Evolutionary conservation across 306 rosid genomes (phyloP).

Genomic region (Trichosanthes truncata): DNA sequence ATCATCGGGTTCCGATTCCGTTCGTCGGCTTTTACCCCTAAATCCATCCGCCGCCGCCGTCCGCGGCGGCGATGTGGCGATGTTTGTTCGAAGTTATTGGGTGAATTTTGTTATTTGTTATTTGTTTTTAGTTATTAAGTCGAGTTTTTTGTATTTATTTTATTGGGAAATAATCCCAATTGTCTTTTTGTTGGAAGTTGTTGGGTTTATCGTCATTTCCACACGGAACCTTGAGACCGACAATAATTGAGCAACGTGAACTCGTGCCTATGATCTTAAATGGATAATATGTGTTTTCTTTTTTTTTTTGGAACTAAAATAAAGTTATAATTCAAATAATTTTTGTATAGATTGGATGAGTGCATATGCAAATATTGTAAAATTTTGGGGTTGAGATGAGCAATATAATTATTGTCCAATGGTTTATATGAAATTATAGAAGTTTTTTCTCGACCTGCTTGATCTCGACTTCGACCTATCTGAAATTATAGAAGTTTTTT

Average conservation of each 20-base stretch:
- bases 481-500: no score
- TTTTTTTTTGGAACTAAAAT: no score
- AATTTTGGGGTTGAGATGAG: not conserved
- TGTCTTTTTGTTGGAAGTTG: not conserved
- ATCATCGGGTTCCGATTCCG: constrained; percentile 20
- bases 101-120: not conserved
- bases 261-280: not conserved
- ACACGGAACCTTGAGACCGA: not conserved
- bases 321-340: not conserved
- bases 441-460: no score
- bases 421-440: not conserved
- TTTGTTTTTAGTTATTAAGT: not conserved
- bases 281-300: not conserved
- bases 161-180: not conserved
- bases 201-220: constrained; percentile 1
- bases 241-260: not conserved
- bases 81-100: not conserved
- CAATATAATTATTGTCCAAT: not conserved
- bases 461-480: no score
- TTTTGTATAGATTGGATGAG: not conserved
- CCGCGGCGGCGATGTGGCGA: not conserved
- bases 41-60: not conserved
- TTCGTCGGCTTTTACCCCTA: constrained; percentile 55
- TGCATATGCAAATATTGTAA: not conserved
- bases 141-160: not conserved